A percentile compares a stretch with the other conserved stretches of the same genome.
phyloP scores from a whole-genome alignment of 306 rosid species.

The Begonia peltatifolia region DNA sequence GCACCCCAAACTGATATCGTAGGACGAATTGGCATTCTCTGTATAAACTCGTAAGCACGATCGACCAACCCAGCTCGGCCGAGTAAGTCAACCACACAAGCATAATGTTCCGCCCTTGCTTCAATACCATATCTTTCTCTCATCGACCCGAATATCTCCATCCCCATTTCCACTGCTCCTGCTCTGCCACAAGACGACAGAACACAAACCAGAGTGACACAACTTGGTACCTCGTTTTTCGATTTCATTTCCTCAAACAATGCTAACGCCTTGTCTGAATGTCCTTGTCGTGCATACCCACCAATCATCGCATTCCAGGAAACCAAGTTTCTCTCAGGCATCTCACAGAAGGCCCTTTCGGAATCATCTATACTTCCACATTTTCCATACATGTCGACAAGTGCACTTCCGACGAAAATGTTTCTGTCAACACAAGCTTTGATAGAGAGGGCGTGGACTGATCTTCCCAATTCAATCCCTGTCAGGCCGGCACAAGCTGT shows the following conservation, averaged over 20 bases:
- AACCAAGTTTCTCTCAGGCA: constrained; percentile 52
- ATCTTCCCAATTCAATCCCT: constrained; percentile 59
- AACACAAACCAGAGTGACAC: constrained; percentile 61
- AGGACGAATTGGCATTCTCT: constrained; percentile 52
- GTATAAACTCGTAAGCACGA: constrained; percentile 55
- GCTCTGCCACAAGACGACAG: constrained; percentile 73
- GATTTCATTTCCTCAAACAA: constrained; percentile 45
- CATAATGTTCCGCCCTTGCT: constrained; percentile 78
- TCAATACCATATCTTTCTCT: constrained; percentile 34
- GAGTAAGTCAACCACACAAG: constrained; percentile 63
- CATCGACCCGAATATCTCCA: constrained; percentile 58
- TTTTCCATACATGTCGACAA: constrained; percentile 86
- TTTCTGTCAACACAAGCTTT: constrained; percentile 56
- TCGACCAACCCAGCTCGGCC: constrained; percentile 84
- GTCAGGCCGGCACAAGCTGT: constrained; percentile 78
- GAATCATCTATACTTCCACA: constrained; percentile 65
- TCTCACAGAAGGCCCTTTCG: constrained; percentile 32
- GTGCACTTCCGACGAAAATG: constrained; percentile 69
- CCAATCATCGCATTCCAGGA: constrained; percentile 65
- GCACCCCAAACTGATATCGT: constrained; percentile 87
- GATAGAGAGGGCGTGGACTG: constrained; percentile 61
- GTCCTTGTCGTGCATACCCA: constrained; percentile 69
- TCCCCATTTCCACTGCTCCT: constrained; percentile 57
- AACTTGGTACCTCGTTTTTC: constrained; percentile 26
- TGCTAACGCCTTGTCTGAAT: constrained; percentile 45